Evolutionary conservation across 768 basidiomycete genomes (phyloP).

Genomic region (Leccinum variicolor): DNA sequence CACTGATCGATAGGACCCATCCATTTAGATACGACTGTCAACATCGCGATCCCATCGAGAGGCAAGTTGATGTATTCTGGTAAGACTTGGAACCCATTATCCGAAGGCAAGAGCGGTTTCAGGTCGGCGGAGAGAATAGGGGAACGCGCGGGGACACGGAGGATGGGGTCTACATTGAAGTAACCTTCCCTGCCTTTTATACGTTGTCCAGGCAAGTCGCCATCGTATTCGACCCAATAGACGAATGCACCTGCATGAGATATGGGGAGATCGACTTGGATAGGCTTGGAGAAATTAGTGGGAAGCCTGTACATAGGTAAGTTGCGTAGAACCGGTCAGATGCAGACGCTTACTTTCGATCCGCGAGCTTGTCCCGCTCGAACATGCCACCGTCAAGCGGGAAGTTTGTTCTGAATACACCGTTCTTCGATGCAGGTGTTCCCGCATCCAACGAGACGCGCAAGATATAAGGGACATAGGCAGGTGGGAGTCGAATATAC

Average conservation of each 20-base stretch:
- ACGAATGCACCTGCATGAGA: conserved; percentile 95
- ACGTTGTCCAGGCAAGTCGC: conserved; percentile 52
- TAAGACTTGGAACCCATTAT: conserved; percentile 51
- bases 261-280: conserved; percentile 93
- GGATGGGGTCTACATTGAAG: conserved; percentile 93
- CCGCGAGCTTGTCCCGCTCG: conserved; percentile 66
- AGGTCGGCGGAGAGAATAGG: conserved; percentile 62
- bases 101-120: conserved; percentile 47
- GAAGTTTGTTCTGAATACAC: conserved; percentile 94
- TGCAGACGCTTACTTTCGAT: conserved; percentile 60
- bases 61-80: conserved; percentile 64
- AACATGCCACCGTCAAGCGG: conserved; percentile 91
- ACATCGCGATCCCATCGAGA: conserved; percentile 82
- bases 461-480: conserved; percentile 82
- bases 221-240: conserved; percentile 92
- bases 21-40: conserved; percentile 97
- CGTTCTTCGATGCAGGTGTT: conserved; percentile 85
- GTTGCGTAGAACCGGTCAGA: background rate
- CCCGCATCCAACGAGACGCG: conserved; percentile 91
- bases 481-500: conserved; percentile 97
- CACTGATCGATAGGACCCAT: conserved; percentile 85
- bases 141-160: conserved; percentile 70
- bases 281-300: conserved; percentile 82
- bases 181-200: conserved; percentile 85
- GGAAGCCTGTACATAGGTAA: conserved; percentile 58